A percentile compares a stretch with the other conserved stretches of the same genome.
Conservation (phyloP, 345 rosid species). For the Orychophragmus violaceus region DNA sequence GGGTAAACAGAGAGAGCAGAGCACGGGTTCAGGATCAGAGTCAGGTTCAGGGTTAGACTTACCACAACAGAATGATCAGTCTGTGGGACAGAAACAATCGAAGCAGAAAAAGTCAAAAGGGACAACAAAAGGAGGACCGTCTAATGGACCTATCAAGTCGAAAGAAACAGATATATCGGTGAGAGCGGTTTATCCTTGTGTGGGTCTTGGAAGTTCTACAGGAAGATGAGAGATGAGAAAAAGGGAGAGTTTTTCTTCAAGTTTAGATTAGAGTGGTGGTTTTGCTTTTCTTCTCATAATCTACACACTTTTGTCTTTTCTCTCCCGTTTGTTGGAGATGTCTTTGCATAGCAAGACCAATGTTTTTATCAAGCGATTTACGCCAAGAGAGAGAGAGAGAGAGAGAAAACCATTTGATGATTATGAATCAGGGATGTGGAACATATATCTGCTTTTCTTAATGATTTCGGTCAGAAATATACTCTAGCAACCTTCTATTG, state of each 20-base stretch:
- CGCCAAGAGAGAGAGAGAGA: not conserved
- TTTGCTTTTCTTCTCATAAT: slow-evolving; percentile 17
- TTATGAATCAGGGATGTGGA: slow-evolving; percentile 15
- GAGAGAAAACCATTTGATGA: slow-evolving; percentile 7
- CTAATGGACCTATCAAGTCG: not conserved
- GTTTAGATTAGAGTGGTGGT: slow-evolving; percentile 19
- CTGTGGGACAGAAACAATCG: not conserved
- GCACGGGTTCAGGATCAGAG: slow-evolving; percentile 17
- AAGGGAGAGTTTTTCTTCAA: not conserved
- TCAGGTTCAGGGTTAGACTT: slow-evolving; percentile 21
- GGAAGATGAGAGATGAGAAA: slow-evolving; percentile 15
- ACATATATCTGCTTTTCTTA: slow-evolving; percentile 4
- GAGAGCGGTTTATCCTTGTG: slow-evolving; percentile 12
- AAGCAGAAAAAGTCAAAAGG: slow-evolving; percentile 18
- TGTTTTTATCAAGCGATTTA: slow-evolving; percentile 1
- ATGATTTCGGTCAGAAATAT: not conserved
- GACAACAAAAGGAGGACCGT: slow-evolving; percentile 3
- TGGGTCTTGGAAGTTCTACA: slow-evolving; percentile 28
- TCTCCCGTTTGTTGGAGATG: not conserved
- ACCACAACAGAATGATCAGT: slow-evolving; percentile 9
- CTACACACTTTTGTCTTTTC: slow-evolving; percentile 7
- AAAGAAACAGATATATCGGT: slow-evolving; percentile 16
- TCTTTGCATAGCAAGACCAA: slow-evolving; percentile 12
- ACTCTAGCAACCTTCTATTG: not conserved
- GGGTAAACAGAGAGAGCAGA: slow-evolving; percentile 28